phyloP scores from a whole-genome alignment of 345 rosid genomes.

The Cardamine occulta region DNA sequence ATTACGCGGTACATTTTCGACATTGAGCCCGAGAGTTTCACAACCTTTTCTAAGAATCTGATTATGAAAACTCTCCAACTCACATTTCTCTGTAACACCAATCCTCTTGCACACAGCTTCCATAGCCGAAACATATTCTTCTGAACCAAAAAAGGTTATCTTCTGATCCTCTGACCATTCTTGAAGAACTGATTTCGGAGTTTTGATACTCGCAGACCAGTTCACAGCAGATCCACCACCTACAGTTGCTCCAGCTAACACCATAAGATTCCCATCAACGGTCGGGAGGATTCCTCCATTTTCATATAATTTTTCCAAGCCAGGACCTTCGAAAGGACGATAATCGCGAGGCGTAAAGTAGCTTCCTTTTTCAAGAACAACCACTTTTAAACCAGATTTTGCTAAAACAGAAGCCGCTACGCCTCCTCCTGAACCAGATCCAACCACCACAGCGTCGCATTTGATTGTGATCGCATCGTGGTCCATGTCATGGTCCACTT shows the following conservation, averaged over 20 bases:
- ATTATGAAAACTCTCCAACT: slow-evolving; percentile 71
- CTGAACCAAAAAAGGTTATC: slow-evolving; percentile 51
- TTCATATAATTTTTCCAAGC: slow-evolving; percentile 59
- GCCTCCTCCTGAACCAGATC: slow-evolving; percentile 96
- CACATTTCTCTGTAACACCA: slow-evolving; percentile 69
- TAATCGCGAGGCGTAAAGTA: slow-evolving; percentile 62
- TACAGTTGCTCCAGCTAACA: slow-evolving; percentile 76
- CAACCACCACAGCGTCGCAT: slow-evolving; percentile 78
- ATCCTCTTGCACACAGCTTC: slow-evolving; percentile 68
- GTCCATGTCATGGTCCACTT: slow-evolving; percentile 41
- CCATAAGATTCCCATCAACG: slow-evolving; percentile 44
- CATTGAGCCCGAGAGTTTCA: slow-evolving; percentile 62
- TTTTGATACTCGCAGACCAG: slow-evolving; percentile 86
- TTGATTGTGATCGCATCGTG: slow-evolving; percentile 51
- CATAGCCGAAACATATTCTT: slow-evolving; percentile 67
- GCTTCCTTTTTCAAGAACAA: slow-evolving; percentile 83
- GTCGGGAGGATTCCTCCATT: slow-evolving; percentile 63
- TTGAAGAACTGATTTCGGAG: slow-evolving; percentile 64
- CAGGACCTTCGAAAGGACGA: slow-evolving; percentile 70
- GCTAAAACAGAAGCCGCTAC: slow-evolving; percentile 91
- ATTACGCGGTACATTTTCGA: slow-evolving; percentile 60
- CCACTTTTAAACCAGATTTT: slow-evolving; percentile 65
- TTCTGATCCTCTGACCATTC: slow-evolving; percentile 71
- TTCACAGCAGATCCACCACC: slow-evolving; percentile 94
- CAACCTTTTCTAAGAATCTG: slow-evolving; percentile 79